phyloP scores from a whole-genome alignment of 2,329 filamentous ascomycete genomes.

The Epichloe hybrida region DNA sequence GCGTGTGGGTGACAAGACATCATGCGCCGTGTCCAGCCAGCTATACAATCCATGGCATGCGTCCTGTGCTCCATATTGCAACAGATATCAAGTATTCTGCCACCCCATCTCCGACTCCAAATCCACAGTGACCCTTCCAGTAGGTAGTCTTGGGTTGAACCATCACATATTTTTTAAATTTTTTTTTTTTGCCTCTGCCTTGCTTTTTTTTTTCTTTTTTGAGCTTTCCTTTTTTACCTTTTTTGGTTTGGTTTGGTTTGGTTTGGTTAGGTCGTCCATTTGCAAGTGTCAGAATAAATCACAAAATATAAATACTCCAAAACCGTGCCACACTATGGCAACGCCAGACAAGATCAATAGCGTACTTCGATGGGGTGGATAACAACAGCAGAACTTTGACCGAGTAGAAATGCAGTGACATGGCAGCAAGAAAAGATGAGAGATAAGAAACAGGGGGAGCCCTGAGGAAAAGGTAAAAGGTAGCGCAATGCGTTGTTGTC shows the following conservation, averaged over 20 bases:
- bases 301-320: neutral
- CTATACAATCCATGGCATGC: constrained; percentile 4
- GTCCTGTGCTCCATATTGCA: constrained; percentile 3
- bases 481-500: neutral
- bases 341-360: neutral
- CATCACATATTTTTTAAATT: neutral
- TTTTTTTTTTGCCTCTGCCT: neutral
- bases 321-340: neutral
- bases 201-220: neutral
- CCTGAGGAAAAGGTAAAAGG: too few species aligned
- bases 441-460: neutral
- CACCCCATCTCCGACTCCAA: constrained; percentile 4
- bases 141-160: neutral
- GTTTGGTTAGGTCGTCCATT: neutral
- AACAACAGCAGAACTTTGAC: neutral
- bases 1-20: constrained; percentile 1
- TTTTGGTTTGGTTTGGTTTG: too few species aligned
- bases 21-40: constrained; percentile 1
- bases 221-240: too few species aligned
- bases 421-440: neutral
- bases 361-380: neutral
- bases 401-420: neutral
- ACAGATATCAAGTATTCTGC: constrained; percentile 1
- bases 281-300: neutral
- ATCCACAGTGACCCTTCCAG: neutral